Evolutionary conservation across 108 stramenopile species (phyloP).

Genomic region (Pseudonitzschia multiseries): DNA sequence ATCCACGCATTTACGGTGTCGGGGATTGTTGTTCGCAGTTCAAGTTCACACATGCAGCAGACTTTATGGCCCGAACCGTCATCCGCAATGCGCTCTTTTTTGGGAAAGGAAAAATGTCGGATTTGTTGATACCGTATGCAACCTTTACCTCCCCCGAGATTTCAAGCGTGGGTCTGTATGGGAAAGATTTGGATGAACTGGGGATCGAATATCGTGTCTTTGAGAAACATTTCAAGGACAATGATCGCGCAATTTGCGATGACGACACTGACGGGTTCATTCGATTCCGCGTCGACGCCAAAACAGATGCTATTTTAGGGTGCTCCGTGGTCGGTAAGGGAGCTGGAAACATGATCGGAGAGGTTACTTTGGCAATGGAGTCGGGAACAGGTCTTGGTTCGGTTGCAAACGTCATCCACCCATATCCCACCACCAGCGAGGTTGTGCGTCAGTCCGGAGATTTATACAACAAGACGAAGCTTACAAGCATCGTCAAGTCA

Average conservation of each 20-base stretch:
- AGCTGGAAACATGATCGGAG: slow-evolving; percentile 89
- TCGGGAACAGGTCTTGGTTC: slow-evolving; percentile 54
- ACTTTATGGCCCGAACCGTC: slow-evolving; percentile 83
- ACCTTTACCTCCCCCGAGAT: slow-evolving; percentile 91
- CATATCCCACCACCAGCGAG: slow-evolving; percentile 84
- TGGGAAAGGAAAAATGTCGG: slow-evolving; percentile 67
- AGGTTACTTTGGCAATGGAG: slow-evolving; percentile 87
- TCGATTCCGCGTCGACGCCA: slow-evolving; percentile 69
- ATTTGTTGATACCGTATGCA: slow-evolving; percentile 81
- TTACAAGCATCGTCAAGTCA: slow-evolving; percentile 48
- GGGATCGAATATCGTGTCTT: slow-evolving; percentile 65
- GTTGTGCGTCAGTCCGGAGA: slow-evolving; percentile 65
- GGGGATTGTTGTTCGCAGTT: slow-evolving; percentile 79
- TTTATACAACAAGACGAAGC: slow-evolving; percentile 53
- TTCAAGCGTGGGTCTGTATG: slow-evolving; percentile 85
- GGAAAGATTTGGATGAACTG: slow-evolving; percentile 60
- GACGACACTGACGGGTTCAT: slow-evolving; percentile 78
- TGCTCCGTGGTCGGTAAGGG: slow-evolving; percentile 78
- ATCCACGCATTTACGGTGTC: slow-evolving; percentile 66
- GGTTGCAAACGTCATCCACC: slow-evolving; percentile 84
- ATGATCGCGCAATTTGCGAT: slow-evolving; percentile 85
- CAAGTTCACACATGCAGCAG: slow-evolving; percentile 91
- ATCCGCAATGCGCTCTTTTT: slow-evolving; percentile 86
- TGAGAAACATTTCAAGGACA: slow-evolving; percentile 69
- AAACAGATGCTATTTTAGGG: slow-evolving; percentile 78